Evolutionary conservation across 305 asterid genomes (phyloP).

Genomic region (Ilex paraguariensis): DNA sequence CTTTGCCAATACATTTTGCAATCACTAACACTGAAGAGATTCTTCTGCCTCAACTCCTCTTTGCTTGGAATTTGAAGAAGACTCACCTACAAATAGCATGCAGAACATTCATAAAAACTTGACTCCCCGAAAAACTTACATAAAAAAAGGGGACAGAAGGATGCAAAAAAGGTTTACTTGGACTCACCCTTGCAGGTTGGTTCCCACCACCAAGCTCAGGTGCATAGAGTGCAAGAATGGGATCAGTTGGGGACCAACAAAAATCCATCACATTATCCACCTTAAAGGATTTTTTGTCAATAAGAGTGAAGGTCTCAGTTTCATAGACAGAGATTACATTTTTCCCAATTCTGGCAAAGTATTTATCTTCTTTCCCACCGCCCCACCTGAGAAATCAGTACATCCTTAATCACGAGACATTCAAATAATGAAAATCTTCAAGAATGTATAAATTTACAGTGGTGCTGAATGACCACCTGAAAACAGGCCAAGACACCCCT

Average conservation of each 20-base stretch:
- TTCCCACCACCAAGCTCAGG: slow-evolving; percentile 98
- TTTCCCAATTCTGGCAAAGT: slow-evolving; percentile 87
- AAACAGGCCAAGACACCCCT: slow-evolving; percentile 97
- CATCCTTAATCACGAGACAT: too few species aligned
- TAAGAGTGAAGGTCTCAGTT: slow-evolving; percentile 81
- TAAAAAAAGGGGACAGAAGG: too few species aligned
- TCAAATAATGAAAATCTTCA: not conserved
- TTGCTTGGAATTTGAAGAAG: slow-evolving; percentile 92
- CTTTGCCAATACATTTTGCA: slow-evolving; percentile 99
- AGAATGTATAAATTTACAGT: not conserved
- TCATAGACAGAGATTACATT: slow-evolving; percentile 80
- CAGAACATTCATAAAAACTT: not conserved
- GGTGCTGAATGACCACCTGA: slow-evolving; percentile 41
- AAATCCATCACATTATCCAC: slow-evolving; percentile 88
- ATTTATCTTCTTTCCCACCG: slow-evolving; percentile 86
- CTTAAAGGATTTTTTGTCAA: slow-evolving; percentile 84
- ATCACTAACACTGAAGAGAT: slow-evolving; percentile 91
- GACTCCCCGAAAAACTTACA: not conserved
- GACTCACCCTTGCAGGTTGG: slow-evolving; percentile 88
- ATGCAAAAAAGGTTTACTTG: not conserved
- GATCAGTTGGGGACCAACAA: slow-evolving; percentile 92
- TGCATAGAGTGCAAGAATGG: slow-evolving; percentile 80
- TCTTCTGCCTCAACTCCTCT: slow-evolving; percentile 90
- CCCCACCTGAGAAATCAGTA: slow-evolving; percentile 59
- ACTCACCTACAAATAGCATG: slow-evolving; percentile 52